Evolutionary conservation across 2,329 filamentous ascomycete genomes (phyloP), one percentile per base, ranked within the genome.

Genomic region (Aureobasidium subglaciale): DNA sequence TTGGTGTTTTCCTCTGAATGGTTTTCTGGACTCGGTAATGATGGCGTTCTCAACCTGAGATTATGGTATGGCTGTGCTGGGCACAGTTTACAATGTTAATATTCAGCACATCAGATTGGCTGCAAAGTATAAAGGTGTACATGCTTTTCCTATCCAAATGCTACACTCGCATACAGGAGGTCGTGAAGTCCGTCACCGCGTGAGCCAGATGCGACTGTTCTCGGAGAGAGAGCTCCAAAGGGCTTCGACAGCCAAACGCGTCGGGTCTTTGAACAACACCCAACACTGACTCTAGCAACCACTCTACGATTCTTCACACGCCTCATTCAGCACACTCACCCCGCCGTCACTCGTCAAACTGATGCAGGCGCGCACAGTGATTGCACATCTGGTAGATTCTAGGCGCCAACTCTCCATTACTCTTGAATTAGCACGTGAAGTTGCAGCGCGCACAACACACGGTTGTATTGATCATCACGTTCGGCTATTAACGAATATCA

Each of bases 41-140:
- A 54, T 2, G 38, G 40, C 50, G 49, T 42, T 42, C n/a, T 52
- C 25, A 30, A 37, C 30, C 22, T 55, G n/a, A 30, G 50, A n/a
- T 43, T 43, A 1, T 15, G 34, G 30, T 27, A 20, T 24, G 37
- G 49, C 50, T 37, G 22, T 55, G 50, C 22, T 20, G 40, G 30
- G 40, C 38, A 55, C 29, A 30, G 29, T 22, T 54, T 29, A 30
- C 9, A 22, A 27, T 43, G 30, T 43, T 45, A 27, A 38, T 55
- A 37, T 20, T 22, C 37, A 55, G 30, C 15, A 3, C 13, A 22
- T 43, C 24, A n/a, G 8, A 20, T 16, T 25, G 24, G 32, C 32
- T 20, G 15, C 20, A 55, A n/a, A 45, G 50, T 24, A 35, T 25
- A 15, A 24, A 42, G 37, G 37, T 42, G 29, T 22, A 32, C 25